These are phyloP conservation scores for Fusarium anthophilum DNA, from an alignment of 2,329 filamentous ascomycete species.

Conservation along the genomic window DNA sequence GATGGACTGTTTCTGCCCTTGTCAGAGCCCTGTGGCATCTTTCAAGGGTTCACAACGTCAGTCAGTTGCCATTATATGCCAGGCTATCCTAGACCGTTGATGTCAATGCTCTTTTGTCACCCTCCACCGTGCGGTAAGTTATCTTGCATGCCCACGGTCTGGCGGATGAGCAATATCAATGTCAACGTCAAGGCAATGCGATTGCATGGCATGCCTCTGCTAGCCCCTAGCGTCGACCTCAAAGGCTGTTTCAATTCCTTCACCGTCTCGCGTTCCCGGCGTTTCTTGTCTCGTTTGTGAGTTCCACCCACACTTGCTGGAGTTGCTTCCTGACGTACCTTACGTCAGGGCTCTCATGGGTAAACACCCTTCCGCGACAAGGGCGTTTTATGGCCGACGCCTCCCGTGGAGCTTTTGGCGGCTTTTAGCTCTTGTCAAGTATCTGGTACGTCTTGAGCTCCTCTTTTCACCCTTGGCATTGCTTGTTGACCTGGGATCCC, in stretches of 20 bases:
- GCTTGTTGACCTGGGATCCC: slow-evolving; percentile 43
- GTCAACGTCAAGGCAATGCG: slow-evolving; percentile 10
- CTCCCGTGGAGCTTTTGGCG: slow-evolving; percentile 39
- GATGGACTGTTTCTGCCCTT: slow-evolving; percentile 11
- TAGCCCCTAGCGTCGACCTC: slow-evolving; percentile 32
- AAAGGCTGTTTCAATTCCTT: slow-evolving; percentile 45
- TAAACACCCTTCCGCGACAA: slow-evolving; percentile 41
- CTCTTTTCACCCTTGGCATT: slow-evolving; percentile 35
- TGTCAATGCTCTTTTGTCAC: slow-evolving; percentile 39
- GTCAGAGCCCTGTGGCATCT: slow-evolving; percentile 34
- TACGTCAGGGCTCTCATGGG: slow-evolving; percentile 45
- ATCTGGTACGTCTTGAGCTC: slow-evolving; percentile 37
- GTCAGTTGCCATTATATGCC: slow-evolving; percentile 32
- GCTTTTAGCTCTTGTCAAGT: slow-evolving; percentile 35
- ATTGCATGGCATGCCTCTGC: slow-evolving; percentile 27
- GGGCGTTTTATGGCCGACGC: slow-evolving; percentile 41
- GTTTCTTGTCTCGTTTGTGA: slow-evolving; percentile 42
- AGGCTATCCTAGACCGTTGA: slow-evolving; percentile 38
- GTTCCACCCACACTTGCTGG: slow-evolving; percentile 40
- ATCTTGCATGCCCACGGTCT: slow-evolving; percentile 7
- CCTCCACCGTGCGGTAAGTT: slow-evolving; percentile 23
- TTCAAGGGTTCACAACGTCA: slow-evolving; percentile 40
- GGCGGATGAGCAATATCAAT: slow-evolving; percentile 11
- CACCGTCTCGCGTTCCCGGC: slow-evolving; percentile 44
- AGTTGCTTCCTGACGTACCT: slow-evolving; percentile 40